Percentiles rank a stretch among this genome's conserved stretches.
These are phyloP conservation scores for Hordeum marinum DNA, from an alignment of 176 grass and related monocot genomes.

Conservation along the genomic window DNA sequence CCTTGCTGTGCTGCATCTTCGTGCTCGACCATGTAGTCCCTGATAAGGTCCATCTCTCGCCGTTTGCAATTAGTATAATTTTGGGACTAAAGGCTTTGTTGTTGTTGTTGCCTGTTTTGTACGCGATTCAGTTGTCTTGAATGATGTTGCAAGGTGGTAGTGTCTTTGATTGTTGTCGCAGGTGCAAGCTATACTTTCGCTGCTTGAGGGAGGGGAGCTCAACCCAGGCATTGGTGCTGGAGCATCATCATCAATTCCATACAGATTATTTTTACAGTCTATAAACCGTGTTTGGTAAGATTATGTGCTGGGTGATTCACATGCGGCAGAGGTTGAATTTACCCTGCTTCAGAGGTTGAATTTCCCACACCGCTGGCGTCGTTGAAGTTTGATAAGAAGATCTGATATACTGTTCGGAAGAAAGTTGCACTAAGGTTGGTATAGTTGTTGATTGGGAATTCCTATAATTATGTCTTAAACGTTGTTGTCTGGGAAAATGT, in stretches of 20 bases:
- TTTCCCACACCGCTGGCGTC: constrained; percentile 85
- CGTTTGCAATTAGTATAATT: not conserved
- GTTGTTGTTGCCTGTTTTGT: not conserved
- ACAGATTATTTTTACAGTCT: constrained; percentile 20
- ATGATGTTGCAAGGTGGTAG: not conserved
- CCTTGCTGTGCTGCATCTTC: constrained; percentile 84
- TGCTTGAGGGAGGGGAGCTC: constrained; percentile 83
- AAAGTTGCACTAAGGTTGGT: constrained; percentile 89
- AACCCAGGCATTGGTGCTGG: constrained; percentile 34
- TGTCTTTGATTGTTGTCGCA: constrained; percentile 5
- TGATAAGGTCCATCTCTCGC: constrained; percentile 53
- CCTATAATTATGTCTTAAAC: not conserved
- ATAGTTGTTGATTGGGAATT: not conserved
- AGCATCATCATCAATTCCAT: constrained; percentile 50
- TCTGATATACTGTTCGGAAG: constrained; percentile 82
- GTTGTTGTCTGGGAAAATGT: not conserved
- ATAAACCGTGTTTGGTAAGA: not conserved
- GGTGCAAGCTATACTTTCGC: constrained; percentile 91
- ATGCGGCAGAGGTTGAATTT: not conserved
- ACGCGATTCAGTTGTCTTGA: not conserved
- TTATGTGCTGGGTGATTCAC: constrained; percentile 8
- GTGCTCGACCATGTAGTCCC: constrained; percentile 84
- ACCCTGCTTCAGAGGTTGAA: constrained; percentile 61
- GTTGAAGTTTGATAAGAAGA: constrained; percentile 95
- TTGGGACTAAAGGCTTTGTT: too few species aligned